Conservation (phyloP, 306 rosid species). For the Coriaria nepalensis region DNA sequence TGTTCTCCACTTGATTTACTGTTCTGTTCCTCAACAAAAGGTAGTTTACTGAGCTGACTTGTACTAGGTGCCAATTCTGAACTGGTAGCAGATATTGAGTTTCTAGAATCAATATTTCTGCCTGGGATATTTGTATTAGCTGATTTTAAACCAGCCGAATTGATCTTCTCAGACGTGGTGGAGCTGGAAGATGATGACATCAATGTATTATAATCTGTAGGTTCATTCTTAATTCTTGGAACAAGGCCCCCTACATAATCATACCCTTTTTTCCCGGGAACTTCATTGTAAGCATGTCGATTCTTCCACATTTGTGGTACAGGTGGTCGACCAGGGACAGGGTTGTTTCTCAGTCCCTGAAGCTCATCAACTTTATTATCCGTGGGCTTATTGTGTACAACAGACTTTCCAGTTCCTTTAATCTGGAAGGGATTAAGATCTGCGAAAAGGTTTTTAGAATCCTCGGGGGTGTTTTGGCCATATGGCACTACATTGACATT, state of each 20-base stretch:
- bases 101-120: conserved; percentile 25
- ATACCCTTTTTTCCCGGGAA: conserved; percentile 45
- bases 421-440: conserved; percentile 88
- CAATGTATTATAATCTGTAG: conserved; percentile 46
- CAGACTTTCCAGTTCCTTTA: conserved; percentile 72
- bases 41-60: conserved; percentile 19
- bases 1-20: conserved; percentile 21
- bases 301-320: conserved; percentile 72
- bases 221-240: conserved; percentile 38
- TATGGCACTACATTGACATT: conserved; percentile 78
- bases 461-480: conserved; percentile 49
- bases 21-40: conserved; percentile 26
- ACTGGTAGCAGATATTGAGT: conserved; percentile 17
- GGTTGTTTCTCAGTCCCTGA: conserved; percentile 34
- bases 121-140: conserved; percentile 21
- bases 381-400: conserved; percentile 37
- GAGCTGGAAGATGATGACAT: conserved; percentile 45
- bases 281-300: conserved; percentile 57
- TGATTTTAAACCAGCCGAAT: conserved; percentile 29
- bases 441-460: conserved; percentile 62
- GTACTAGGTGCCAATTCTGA: conserved; percentile 19
- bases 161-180: conserved; percentile 34
- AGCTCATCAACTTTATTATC: conserved; percentile 58
- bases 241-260: conserved; percentile 25
- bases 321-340: conserved; percentile 49